Conservation (phyloP, 192 early-diverging fungal genomes). For the Linnemannia schmuckeri region DNA sequence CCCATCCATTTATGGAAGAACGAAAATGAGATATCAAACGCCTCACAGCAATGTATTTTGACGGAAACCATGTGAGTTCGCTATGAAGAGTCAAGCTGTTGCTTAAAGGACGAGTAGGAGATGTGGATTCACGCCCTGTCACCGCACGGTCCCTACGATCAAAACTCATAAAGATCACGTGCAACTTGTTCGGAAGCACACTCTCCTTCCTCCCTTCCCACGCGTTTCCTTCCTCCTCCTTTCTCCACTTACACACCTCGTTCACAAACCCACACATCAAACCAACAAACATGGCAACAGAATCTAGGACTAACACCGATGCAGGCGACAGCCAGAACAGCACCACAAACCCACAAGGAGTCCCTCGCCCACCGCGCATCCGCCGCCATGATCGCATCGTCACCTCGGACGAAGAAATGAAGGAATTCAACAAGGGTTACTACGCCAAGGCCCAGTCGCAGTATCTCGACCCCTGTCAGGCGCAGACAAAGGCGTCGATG, state of each 20-base stretch:
- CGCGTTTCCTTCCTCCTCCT: neutral
- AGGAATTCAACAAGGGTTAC: slow-evolving; percentile 59
- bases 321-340: neutral
- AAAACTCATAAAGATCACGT: neutral
- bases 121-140: too few species aligned
- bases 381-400: slow-evolving; percentile 42
- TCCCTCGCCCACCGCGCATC: slow-evolving; percentile 17
- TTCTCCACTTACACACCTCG: neutral
- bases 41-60: too few species aligned
- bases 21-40: too few species aligned
- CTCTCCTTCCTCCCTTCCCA: neutral
- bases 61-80: too few species aligned
- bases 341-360: neutral
- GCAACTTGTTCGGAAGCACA: neutral
- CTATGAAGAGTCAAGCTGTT: too few species aligned
- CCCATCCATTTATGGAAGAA: too few species aligned
- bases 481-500: slow-evolving; percentile 63
- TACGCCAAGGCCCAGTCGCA: slow-evolving; percentile 64
- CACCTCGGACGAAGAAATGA: slow-evolving; percentile 50
- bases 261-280: neutral
- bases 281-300: neutral
- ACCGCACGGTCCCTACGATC: too few species aligned
- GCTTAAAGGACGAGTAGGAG: too few species aligned
- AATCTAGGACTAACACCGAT: neutral
- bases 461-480: slow-evolving; percentile 67